Conservation (phyloP, 192 early-diverging fungal genomes). For the Coemansia pectinata region DNA sequence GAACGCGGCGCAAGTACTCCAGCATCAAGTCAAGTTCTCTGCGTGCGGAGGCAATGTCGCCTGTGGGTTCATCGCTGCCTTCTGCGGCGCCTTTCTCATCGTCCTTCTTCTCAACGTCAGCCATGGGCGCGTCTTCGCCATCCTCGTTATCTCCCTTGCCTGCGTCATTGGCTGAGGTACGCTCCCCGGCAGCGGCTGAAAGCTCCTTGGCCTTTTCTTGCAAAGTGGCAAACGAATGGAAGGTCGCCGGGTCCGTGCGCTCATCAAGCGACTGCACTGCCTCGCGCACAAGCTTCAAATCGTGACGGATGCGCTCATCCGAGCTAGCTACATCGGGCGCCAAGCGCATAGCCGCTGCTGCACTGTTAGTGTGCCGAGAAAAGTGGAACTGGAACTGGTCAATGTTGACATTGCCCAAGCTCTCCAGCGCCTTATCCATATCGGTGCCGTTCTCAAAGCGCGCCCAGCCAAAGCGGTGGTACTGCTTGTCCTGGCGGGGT, state of each 20-base stretch:
- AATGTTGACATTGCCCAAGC: slow-evolving; percentile 62
- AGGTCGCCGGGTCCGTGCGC: slow-evolving; percentile 34
- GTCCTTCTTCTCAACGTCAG: slow-evolving; percentile 13
- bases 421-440: slow-evolving; percentile 66
- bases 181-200: slow-evolving; percentile 33
- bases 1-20: slow-evolving; percentile 84
- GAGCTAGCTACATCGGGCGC: slow-evolving; percentile 73
- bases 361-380: slow-evolving; percentile 42
- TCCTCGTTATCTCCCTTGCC: slow-evolving; percentile 12
- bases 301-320: slow-evolving; percentile 70
- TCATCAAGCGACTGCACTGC: slow-evolving; percentile 46
- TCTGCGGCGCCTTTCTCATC: slow-evolving; percentile 12
- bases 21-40: slow-evolving; percentile 77
- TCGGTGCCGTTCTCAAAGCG: slow-evolving; percentile 85
- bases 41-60: slow-evolving; percentile 21
- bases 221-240: slow-evolving; percentile 34
- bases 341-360: slow-evolving; percentile 49
- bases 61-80: slow-evolving; percentile 8
- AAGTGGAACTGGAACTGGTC: slow-evolving; percentile 58
- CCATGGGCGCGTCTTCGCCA: slow-evolving; percentile 26
- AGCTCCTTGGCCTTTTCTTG: slow-evolving; percentile 42
- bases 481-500: slow-evolving; percentile 79
- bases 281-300: slow-evolving; percentile 66
- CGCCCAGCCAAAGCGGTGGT: slow-evolving; percentile 91
- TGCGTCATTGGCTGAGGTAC: slow-evolving; percentile 25